Conservation (phyloP, 176 grass and related monocot genomes). For the Alopecurus myosuroides region DNA sequence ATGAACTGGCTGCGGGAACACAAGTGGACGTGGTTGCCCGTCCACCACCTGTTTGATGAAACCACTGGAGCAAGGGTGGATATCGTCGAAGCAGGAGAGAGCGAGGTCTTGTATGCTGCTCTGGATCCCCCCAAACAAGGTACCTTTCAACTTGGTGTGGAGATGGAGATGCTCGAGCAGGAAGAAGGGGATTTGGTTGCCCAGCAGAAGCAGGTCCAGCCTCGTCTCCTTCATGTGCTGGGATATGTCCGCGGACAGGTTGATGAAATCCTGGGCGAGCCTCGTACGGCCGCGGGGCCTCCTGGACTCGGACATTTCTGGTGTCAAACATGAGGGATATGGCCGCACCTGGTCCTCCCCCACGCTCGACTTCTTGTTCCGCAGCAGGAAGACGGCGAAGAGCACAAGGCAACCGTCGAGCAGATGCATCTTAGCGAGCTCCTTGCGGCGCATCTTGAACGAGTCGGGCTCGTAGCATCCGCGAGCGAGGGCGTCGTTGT, state of each 20-base stretch:
- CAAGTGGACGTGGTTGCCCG: background rate
- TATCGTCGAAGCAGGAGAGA: no score
- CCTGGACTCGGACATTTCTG: background rate
- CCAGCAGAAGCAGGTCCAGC: no score
- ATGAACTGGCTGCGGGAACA: background rate
- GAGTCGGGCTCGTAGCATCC: background rate
- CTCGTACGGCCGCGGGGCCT: no score
- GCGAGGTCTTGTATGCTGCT: background rate
- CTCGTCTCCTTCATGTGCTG: no score
- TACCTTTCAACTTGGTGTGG: background rate
- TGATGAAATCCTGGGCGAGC: no score
- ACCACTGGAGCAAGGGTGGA: no score
- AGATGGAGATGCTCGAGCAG: background rate
- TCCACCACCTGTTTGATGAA: no score
- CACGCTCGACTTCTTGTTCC: background rate
- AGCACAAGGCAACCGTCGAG: background rate
- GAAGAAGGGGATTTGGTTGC: slow-evolving; percentile 3
- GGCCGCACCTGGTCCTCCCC: background rate
- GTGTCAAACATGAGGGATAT: background rate
- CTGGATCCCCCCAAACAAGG: background rate
- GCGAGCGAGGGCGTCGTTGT: no score
- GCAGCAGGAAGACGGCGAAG: background rate
- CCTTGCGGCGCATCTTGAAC: background rate
- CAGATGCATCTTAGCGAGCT: background rate
- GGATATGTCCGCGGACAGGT: no score